A percentile compares a stretch with the other conserved stretches of the same genome.
These are phyloP conservation scores for Raddia distichophylla DNA, from an alignment of 176 grass and related monocot species.

Conservation along the genomic window DNA sequence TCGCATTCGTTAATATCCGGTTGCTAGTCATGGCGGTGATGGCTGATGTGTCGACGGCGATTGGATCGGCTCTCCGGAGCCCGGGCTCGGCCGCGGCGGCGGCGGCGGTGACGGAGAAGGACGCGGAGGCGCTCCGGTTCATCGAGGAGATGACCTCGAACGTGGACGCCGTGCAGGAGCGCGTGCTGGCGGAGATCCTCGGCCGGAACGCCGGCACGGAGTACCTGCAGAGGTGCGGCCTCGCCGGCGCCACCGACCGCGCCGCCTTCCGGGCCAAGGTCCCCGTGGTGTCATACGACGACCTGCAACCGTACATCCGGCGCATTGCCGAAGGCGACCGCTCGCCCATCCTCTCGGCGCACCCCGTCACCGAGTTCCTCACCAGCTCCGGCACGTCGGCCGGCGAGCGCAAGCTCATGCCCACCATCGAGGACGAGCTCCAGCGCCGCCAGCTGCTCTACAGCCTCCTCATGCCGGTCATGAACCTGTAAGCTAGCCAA, in stretches of 20 bases:
- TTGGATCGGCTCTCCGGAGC: conserved; percentile 32
- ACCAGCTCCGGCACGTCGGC: conserved; percentile 98
- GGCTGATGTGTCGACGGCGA: conserved; percentile 44
- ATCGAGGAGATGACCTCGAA: conserved; percentile 85
- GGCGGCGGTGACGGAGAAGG: conserved; percentile 51
- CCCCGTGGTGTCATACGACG: conserved; percentile 88
- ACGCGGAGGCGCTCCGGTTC: conserved; percentile 84
- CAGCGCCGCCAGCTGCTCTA: conserved; percentile 88
- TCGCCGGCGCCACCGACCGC: conserved; percentile 65
- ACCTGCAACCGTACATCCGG: conserved; percentile 90
- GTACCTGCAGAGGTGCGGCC: conserved; percentile 69
- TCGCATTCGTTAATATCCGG: not conserved
- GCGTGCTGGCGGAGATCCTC: conserved; percentile 84
- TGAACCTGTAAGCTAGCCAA: conserved; percentile 72
- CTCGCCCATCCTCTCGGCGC: conserved; percentile 76
- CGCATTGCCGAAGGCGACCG: conserved; percentile 85
- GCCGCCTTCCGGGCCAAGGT: conserved; percentile 71
- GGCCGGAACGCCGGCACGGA: conserved; percentile 71
- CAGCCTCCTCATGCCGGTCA: conserved; percentile 93
- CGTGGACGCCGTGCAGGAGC: conserved; percentile 73
- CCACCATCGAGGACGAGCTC: conserved; percentile 89
- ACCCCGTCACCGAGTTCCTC: conserved; percentile 97
- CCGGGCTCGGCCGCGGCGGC: not conserved
- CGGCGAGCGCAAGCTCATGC: conserved; percentile 96
- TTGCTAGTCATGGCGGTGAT: conserved; percentile 62